These are phyloP conservation scores for Chamaenerion angustifolium DNA, from an alignment of 345 rosid species.

Conservation along the genomic window DNA sequence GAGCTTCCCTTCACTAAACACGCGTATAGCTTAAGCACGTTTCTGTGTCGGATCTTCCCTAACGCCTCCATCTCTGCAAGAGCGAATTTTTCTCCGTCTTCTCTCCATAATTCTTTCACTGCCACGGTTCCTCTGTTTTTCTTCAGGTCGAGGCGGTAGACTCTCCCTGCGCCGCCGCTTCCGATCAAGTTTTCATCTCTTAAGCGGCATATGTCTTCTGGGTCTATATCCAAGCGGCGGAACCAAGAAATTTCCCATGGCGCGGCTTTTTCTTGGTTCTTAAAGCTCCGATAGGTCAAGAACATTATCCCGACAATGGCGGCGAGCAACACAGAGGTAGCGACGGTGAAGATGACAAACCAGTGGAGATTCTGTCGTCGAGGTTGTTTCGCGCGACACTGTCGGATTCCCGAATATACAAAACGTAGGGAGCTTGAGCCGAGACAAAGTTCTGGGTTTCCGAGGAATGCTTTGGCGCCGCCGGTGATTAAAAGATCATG, in stretches of 20 bases:
- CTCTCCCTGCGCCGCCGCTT: slow-evolving; percentile 76
- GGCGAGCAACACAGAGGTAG: slow-evolving; percentile 25
- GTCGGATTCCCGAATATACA: slow-evolving; percentile 13
- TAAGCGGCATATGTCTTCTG: slow-evolving; percentile 51
- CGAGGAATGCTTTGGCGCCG: slow-evolving; percentile 43
- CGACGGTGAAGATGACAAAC: slow-evolving; percentile 26
- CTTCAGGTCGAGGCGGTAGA: slow-evolving; percentile 65
- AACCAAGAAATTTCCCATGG: slow-evolving; percentile 49
- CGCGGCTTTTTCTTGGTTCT: slow-evolving; percentile 16
- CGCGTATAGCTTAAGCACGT: slow-evolving; percentile 69
- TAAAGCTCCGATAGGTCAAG: slow-evolving; percentile 37
- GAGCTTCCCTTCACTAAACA: slow-evolving; percentile 44
- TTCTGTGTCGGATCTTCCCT: slow-evolving; percentile 67
- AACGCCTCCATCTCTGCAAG: slow-evolving; percentile 67
- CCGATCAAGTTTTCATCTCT: slow-evolving; percentile 60
- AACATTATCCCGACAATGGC: slow-evolving; percentile 33
- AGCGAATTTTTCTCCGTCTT: slow-evolving; percentile 34
- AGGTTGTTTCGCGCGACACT: slow-evolving; percentile 25
- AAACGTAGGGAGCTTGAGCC: slow-evolving; percentile 17
- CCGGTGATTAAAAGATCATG: slow-evolving; percentile 49
- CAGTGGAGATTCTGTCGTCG: slow-evolving; percentile 11
- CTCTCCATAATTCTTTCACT: slow-evolving; percentile 56
- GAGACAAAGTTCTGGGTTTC: slow-evolving; percentile 44
- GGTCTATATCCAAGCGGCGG: slow-evolving; percentile 53
- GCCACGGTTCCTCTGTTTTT: slow-evolving; percentile 53